Base-by-base conservation (phyloP, 2,329 filamentous ascomycete genomes). In the Colletotrichum tropicicola region DNA sequence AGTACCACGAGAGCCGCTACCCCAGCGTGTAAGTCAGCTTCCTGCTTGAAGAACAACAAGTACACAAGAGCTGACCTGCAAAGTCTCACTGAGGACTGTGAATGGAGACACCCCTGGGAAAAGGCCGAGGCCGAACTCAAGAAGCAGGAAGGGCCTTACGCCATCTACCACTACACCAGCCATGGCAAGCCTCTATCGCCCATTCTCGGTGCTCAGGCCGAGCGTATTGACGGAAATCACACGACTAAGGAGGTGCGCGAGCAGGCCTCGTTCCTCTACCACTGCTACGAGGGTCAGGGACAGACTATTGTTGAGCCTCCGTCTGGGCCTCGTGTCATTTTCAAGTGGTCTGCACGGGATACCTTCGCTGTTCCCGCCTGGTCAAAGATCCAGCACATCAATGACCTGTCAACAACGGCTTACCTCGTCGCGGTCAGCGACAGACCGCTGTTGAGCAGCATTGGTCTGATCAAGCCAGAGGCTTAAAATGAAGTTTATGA, bases 341-440 rank as follows among this genome's bases (percentile, higher is more conserved):
- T 83, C 28, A 57, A 61, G 2, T 87, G 85, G 84, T 76, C 77
- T 39, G 66, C 75, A 8, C 77, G 80, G 0, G 85, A 88, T 69
- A 87, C 83, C 0, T 87, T 87, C 70, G 83, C 80, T 25, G 75
- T 88, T 2, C 85, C 85, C 0, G 73, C 83, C 0, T 87, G 85
- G 85, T 78, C 82, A 28, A 77, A 73, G 60, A 79, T 84, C 41
- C 77, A 82, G 69, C 84, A 86, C 69, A 74, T 81, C 1, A 78
- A 79, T 37, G 71, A 73, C 51, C 47, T 28, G 7, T 73, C 72
- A 0, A 19, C 45, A 0, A 70, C 59, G 0, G 75, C 75, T 3
- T 79, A 79, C 13, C 64, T 79, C 1, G 73, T 79, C 1, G 77
- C 73, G 0, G 70, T 74, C 6, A 73, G 75, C 10, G 78, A 80